A percentile compares a stretch with the other conserved stretches of the same genome.
These are phyloP conservation scores for Aureobasidium namibiae DNA, from an alignment of 2,329 filamentous ascomycete species.

Conservation along the genomic window DNA sequence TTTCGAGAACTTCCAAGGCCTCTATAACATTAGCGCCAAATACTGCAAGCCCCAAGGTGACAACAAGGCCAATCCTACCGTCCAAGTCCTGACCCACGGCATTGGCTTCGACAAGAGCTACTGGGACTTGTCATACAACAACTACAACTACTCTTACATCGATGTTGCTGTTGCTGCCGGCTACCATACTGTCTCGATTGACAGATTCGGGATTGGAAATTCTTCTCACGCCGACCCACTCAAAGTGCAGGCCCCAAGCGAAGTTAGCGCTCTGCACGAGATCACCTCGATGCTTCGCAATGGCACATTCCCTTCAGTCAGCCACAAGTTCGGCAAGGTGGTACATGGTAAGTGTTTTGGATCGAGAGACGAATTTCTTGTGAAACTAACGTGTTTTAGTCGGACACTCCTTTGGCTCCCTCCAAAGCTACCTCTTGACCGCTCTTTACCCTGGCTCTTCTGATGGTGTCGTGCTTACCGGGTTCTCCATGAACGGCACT, in stretches of 20 bases:
- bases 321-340: conserved; percentile 27
- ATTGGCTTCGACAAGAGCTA: conserved; percentile 30
- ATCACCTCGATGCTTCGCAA: conserved; percentile 25
- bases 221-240: conserved; percentile 33
- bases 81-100: conserved; percentile 36
- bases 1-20: conserved; percentile 14
- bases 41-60: conserved; percentile 20
- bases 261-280: conserved; percentile 30
- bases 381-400: background rate
- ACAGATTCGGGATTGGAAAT: conserved; percentile 33
- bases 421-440: conserved; percentile 44
- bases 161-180: conserved; percentile 32
- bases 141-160: conserved; percentile 31
- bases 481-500: conserved; percentile 25
- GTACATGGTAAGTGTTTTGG: conserved; percentile 23
- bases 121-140: conserved; percentile 27
- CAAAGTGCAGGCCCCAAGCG: conserved; percentile 30
- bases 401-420: conserved; percentile 30
- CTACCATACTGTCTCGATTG: conserved; percentile 35
- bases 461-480: conserved; percentile 31
- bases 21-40: conserved; percentile 17
- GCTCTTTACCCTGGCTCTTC: conserved; percentile 45
- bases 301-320: conserved; percentile 21
- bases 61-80: conserved; percentile 13
- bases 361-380: background rate